Conservation (phyloP, 495 filamentous ascomycete species). For the Aspergillus homomorphus region DNA sequence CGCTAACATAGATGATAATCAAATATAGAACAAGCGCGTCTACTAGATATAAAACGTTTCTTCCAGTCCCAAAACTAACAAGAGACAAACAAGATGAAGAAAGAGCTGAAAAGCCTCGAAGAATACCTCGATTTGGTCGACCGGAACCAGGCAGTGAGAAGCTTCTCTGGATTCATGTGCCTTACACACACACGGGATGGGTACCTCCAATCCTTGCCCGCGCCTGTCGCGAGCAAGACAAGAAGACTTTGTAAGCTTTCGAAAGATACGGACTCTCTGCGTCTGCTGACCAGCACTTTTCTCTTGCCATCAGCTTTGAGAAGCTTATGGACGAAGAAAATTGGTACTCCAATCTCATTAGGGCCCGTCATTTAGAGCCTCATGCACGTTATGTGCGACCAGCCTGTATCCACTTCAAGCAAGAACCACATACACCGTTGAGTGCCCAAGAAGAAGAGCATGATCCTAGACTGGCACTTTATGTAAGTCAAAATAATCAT, state of each 20-base stretch:
- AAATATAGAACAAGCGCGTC: conserved; percentile 11
- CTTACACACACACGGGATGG: conserved; percentile 65
- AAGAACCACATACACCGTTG: conserved; percentile 28
- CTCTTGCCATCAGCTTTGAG: conserved; percentile 36
- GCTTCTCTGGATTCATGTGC: conserved; percentile 65
- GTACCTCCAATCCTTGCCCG: conserved; percentile 42
- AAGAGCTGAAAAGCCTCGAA: conserved; percentile 27
- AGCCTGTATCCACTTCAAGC: conserved; percentile 34
- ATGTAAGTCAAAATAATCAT: conserved; percentile 31
- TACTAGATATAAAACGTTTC: conserved; percentile 21
- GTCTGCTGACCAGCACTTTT: neutral
- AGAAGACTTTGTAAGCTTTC: conserved; percentile 25
- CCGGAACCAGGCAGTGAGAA: conserved; percentile 43
- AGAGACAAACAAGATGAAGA: conserved; percentile 30
- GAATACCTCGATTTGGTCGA: conserved; percentile 36
- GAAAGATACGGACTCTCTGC: neutral
- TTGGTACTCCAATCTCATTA: conserved; percentile 45
- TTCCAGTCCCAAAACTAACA: conserved; percentile 26
- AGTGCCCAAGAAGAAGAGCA: conserved; percentile 18
- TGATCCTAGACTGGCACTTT: conserved; percentile 38
- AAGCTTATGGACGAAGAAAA: conserved; percentile 48
- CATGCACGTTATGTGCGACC: conserved; percentile 45
- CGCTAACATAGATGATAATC: neutral
- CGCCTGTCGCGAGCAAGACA: conserved; percentile 27
- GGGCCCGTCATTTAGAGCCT: conserved; percentile 46